Conservation (phyloP, 148 eudicot genomes). For the Arbutus unedo region DNA sequence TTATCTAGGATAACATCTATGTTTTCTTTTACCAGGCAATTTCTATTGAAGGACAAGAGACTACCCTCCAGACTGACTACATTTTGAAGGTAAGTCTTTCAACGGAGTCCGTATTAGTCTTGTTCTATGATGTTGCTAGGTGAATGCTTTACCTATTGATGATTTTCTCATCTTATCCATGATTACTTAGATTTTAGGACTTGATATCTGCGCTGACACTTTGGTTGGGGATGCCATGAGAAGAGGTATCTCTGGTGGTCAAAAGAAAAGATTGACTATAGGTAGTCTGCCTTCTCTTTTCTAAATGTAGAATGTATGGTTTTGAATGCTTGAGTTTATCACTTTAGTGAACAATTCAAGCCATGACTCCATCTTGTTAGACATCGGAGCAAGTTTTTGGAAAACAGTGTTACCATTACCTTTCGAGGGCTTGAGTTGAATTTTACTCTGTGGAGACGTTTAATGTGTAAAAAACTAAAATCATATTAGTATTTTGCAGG, state of each 20-base stretch:
- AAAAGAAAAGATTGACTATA: constrained; percentile 50
- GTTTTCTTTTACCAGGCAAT: constrained; percentile 50
- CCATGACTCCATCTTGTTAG: no score
- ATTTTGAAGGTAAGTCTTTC: constrained; percentile 56
- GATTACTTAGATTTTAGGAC: constrained; percentile 66
- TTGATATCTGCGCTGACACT: constrained; percentile 72
- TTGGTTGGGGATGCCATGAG: constrained; percentile 77
- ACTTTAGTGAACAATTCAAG: background rate
- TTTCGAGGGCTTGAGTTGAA: background rate
- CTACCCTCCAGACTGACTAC: constrained; percentile 75
- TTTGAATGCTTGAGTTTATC: background rate
- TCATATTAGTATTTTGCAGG: constrained; percentile 33
- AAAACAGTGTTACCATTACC: no score
- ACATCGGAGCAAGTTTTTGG: no score
- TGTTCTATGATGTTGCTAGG: constrained; percentile 7
- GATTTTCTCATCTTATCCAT: constrained; percentile 9
- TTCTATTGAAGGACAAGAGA: constrained; percentile 65
- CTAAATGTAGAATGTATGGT: background rate
- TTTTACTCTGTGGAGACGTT: background rate
- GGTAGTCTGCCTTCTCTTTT: constrained; percentile 29
- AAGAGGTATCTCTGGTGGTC: constrained; percentile 63
- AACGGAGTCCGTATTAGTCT: background rate
- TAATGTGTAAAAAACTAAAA: no score
- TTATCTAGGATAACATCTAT: background rate
- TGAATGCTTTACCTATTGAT: background rate